Percentiles rank a stretch among this genome's conserved stretches.
Conservation (phyloP, 1,139 yeast genomes). For the Zhuliangozyma parablackwelliae region DNA sequence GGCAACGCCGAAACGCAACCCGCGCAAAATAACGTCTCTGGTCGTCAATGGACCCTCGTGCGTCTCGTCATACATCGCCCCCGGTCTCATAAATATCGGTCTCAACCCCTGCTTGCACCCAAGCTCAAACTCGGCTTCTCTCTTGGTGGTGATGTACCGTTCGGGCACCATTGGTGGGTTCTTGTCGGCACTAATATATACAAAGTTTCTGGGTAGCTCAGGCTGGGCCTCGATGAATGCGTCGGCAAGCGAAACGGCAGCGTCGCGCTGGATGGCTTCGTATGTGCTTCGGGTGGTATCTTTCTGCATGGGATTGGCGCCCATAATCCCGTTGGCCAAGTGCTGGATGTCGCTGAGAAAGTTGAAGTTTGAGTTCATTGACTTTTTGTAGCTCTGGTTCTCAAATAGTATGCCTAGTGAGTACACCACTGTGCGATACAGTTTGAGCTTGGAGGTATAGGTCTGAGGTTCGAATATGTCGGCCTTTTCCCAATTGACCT, state of each 20-base stretch:
- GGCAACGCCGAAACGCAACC: conserved; percentile 33
- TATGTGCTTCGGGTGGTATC: conserved; percentile 40
- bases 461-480: conserved; percentile 63
- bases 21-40: conserved; percentile 24
- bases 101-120: conserved; percentile 43
- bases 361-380: conserved; percentile 40
- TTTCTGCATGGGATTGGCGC: conserved; percentile 54
- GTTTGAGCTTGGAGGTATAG: conserved; percentile 43
- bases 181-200: conserved; percentile 77
- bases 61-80: conserved; percentile 68
- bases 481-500: conserved; percentile 67
- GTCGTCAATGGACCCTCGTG: conserved; percentile 23
- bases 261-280: conserved; percentile 62
- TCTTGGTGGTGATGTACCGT: conserved; percentile 69
- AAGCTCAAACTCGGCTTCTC: conserved; percentile 69
- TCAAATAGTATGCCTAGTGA: conserved; percentile 74
- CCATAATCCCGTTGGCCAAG: conserved; percentile 25
- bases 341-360: conserved; percentile 27
- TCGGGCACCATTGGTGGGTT: conserved; percentile 64
- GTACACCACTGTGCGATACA: conserved; percentile 72
- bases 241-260: conserved; percentile 64
- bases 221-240: conserved; percentile 33
- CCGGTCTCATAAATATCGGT: conserved; percentile 69
- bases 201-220: conserved; percentile 43
- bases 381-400: conserved; percentile 58